Base-by-base conservation (phyloP, 768 basidiomycete species). In the Arthromyces matolae region DNA sequence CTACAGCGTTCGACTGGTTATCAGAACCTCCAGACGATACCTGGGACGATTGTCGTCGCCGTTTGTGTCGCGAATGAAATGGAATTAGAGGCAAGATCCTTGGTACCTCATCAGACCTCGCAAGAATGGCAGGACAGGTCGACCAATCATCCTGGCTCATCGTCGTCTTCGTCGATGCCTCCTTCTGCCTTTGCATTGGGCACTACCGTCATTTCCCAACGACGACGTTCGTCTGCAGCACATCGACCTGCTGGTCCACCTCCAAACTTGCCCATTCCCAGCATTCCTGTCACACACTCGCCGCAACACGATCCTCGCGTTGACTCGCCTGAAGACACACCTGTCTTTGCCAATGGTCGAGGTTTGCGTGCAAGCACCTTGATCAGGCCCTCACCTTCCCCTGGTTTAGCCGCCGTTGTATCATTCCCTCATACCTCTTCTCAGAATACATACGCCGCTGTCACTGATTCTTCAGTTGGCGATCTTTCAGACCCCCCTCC, bases 261-360 rank as follows among this genome's bases (percentile, higher is more conserved):
- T 34, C 87, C 87, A 18, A 80, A 71, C 58, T 77, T 81, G 56
- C 87, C 87, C 40, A 89, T 89, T 49, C 87, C 87, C 41, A 81
- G 71, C 56, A 58, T 87, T 28, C 87, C 87, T 32, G 55, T 62
- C 14, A 55, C 65, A 24, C 48, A 22, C 49, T 33, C 47, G 44
- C 48, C 54, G 8, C 52, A 63, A 39, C 53, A 57, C 22, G 45
- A 54, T 40, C 50, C 62, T 50, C 59, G 60, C 35, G 29, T 50
- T 34, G 50, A 59, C 35, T 56, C 63, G 39, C 48, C 55, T 5
- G 52, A 60, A 39, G 59, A 64, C 27, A 58, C 59, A 29, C 51
- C 49, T 39, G 49, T 61, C 49, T 47, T 47, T 49, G 55, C 60
- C 28, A 58, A 60, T 36, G 61, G 57, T 18, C 55, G 61, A 49